phyloP scores from a whole-genome alignment of 768 basidiomycete species.

The Pholiota molesta region DNA sequence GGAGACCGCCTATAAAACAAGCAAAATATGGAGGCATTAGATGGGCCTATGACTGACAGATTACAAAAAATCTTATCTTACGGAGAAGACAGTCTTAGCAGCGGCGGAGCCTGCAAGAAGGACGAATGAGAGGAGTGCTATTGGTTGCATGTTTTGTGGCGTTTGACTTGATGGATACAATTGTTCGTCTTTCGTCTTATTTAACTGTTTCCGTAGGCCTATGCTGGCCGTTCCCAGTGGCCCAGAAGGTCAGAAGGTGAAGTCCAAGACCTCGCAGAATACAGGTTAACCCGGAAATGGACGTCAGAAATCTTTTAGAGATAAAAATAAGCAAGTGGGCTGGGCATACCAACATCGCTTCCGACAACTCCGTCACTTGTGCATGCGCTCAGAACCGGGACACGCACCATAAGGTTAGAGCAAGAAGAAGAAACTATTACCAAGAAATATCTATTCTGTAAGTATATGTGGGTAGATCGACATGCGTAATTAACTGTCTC shows the following conservation, averaged over 20 bases:
- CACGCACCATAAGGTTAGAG: neutral
- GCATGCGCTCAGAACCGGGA: neutral
- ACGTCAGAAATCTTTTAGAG: neutral
- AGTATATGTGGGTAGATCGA: neutral
- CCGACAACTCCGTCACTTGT: neutral
- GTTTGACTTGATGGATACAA: neutral
- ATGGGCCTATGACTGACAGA: neutral
- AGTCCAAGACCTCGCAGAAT: neutral
- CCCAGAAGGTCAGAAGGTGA: neutral
- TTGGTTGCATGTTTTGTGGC: slow-evolving; percentile 13
- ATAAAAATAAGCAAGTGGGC: neutral
- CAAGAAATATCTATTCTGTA: neutral
- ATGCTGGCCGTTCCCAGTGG: neutral
- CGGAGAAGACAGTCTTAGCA: slow-evolving; percentile 50
- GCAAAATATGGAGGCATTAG: neutral
- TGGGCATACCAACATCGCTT: neutral
- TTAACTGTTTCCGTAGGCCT: neutral
- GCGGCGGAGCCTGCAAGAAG: slow-evolving; percentile 23
- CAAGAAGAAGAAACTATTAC: neutral
- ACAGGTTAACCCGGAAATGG: slow-evolving; percentile 1
- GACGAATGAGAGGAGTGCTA: slow-evolving; percentile 11
- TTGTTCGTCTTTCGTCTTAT: neutral
- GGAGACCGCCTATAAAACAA: slow-evolving; percentile 35
- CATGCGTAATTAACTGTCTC: neutral
- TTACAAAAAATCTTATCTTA: slow-evolving; percentile 22